Evolutionary conservation across 495 filamentous ascomycete species (phyloP).

Genomic region (Aspergillus panamensis): DNA sequence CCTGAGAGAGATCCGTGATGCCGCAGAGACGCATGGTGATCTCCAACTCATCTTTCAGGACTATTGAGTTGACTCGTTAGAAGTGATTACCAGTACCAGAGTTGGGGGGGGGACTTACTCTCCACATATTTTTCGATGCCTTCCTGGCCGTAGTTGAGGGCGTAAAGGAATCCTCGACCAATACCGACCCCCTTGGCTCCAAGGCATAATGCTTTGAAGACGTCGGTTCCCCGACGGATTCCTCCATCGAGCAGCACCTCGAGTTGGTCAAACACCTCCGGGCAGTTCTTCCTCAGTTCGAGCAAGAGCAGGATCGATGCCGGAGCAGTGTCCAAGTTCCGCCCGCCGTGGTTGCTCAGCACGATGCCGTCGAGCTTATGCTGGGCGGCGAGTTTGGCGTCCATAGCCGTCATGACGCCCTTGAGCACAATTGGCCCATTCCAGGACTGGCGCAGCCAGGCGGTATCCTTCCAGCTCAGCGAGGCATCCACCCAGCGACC

Average conservation of each 20-base stretch:
- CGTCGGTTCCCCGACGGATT: slow-evolving; percentile 58
- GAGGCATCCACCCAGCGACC: slow-evolving; percentile 62
- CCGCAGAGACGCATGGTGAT: no score
- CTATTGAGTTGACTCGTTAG: no score
- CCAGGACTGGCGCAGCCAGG: slow-evolving; percentile 71
- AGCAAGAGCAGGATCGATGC: slow-evolving; percentile 59
- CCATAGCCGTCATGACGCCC: slow-evolving; percentile 58
- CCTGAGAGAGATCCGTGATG: no score
- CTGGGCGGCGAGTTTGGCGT: slow-evolving; percentile 54
- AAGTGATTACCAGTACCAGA: no score
- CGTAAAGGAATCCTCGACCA: no score
- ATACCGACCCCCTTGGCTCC: background rate
- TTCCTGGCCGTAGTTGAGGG: no score
- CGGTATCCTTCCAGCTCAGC: slow-evolving; percentile 71
- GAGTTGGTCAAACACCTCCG: slow-evolving; percentile 56
- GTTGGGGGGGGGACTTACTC: no score
- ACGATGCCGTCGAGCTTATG: slow-evolving; percentile 61
- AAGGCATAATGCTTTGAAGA: slow-evolving; percentile 48
- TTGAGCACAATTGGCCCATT: slow-evolving; percentile 57
- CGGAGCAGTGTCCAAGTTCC: slow-evolving; percentile 56
- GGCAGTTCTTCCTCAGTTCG: slow-evolving; percentile 59
- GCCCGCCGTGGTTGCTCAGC: slow-evolving; percentile 64
- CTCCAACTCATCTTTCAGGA: no score
- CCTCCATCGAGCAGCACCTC: slow-evolving; percentile 67
- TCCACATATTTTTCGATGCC: no score